Evolutionary conservation across 306 rosid species (phyloP), one percentile per base, ranked within the genome.

Genomic region (Rosa rugosa): DNA sequence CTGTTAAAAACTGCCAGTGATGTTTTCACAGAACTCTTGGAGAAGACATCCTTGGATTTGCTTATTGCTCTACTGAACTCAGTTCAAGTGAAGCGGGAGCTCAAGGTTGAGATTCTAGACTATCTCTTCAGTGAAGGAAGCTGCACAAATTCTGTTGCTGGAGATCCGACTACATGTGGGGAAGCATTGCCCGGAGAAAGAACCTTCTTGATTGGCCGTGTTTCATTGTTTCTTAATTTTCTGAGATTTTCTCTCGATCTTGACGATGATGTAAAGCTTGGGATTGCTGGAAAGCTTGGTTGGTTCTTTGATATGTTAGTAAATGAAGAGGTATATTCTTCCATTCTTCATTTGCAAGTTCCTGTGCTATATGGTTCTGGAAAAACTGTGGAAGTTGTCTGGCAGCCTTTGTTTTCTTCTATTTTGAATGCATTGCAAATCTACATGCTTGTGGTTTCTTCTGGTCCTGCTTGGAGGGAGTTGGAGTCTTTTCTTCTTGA

Each of bases 401-500:
- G 97, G 91, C 89, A 88, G 68, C 87, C 99, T 67, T 36, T 91
- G 83, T 88, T 88, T 76, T 79, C 89, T 70, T 86, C 84, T 42
- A 79, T 92, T 80, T 80, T 91, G 86, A 87, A 83, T 86, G 92
- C 97, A 79, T 68, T 92, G 77, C 84, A 94, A 85, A 86, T 90
- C 77, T 94, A 92, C 89, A 87, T 84, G 88, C 81, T 87, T 80
- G 92, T 86, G 74, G 80, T 90, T 81, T 91, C 90, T 80, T 87
- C 97, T 77, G 90, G 89, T 79, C 38, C 50, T 77, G 90, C 84
- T 81, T 91, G 95, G 99, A 71, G 47, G 18, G 90, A 87, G 77
- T 42, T 91, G 41, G 91, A 94, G 87, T 85, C 86, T 76, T 87
- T 94, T 84, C 88, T 94, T 79, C 87, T 91, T 27, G 97, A 86